Evolutionary conservation across 352 stramenopile genomes (phyloP), one percentile per base, ranked within the genome.

Genomic region (Globisporangium takayamanum): DNA sequence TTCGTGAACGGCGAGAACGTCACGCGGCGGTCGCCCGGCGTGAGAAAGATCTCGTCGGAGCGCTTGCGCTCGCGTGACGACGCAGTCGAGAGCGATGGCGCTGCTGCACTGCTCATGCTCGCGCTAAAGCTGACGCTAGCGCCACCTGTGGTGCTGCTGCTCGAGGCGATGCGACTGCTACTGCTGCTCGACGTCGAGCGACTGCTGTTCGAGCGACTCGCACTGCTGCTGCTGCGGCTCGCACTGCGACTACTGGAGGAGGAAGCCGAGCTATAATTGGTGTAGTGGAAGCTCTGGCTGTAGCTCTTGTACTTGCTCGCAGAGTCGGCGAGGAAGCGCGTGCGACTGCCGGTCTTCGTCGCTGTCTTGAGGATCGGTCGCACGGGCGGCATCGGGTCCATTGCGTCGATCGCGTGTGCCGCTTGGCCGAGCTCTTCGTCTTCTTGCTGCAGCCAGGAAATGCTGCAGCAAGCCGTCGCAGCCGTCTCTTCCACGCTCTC

Each of bases 1-100:
- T 85, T 85, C 6, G 80, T 75, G 55, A 92, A 92, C 41, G 78
- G 82, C 20, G 82, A 92, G 63, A 92, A 92, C 30, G 73, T 88
- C 50, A 92, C 82, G 46, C 70, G 78, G 28, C 82, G 76, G 41
- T 58, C 61, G 12, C 61, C 66, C 0, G 57, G 63, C 16, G 71
- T 57, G n/a, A 63, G 44, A n/a, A 84, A 65, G 41, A 66, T 66
- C 46, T 67, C 60, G 42, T 69, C 63, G 15, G 46, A 58, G 41
- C 54, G 63, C 45, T 72, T 72, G 45, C 59, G 57, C 36, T 70
- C 56, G 10, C 51, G 51, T 28, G 49, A 53, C 25, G 62, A 61
- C 18, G 55, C 39, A 5, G 36, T 41, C 18, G 66, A 66, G n/a
- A 56, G 12, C 36, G 41, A 44, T 15, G 39, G 1, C 59, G 53